Evolutionary conservation across 139 green algal species (phyloP), one percentile per base, ranked within the genome.

Genomic region (Coccomyxa sp.): DNA sequence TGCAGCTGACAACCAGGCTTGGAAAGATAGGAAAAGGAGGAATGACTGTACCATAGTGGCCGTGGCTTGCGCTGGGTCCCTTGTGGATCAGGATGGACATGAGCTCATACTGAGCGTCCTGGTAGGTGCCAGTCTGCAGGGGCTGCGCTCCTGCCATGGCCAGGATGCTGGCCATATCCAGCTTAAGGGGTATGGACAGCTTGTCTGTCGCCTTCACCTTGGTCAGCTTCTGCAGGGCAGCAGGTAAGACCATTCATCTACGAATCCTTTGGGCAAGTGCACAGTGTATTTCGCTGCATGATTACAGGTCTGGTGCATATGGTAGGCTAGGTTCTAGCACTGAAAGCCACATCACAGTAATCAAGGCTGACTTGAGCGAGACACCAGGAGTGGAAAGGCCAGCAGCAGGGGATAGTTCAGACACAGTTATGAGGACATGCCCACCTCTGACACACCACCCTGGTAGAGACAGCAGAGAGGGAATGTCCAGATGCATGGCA

Each of bases 41-140:
- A 22, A 64, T 2, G 1, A 55, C 0, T 39, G 40, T 40, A 76
- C 94, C 91, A 79, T 97, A 98, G 84, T 98, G 94, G 0, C 94
- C 94, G 54, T 88, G 86, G 40, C 82, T 91, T 7, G 94, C 92
- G 55, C 82, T 90, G 44, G 44, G 64, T 35, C 94, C 94, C 80
- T 95, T 95, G 82, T 98, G 94, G 7, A 97, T 88, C 8, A 98
- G 90, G 55, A 98, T 91, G 29, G 87, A 88, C 2, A 83, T 79
- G 55, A 98, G 86, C 33, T 95, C 88, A 72, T 96, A 96, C 34
- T 44, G 8, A 35, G 35, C 22, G 3, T 10, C n/a, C 24, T 58
- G 55, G 27, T n/a, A 39, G 44, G 41, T 31, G 38, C 58, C 12
- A 29, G 7, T 74, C 5, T 39, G 55, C 6, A 0, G 40, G 2